phyloP scores from a whole-genome alignment of 257 asterid genomes.

The Oldenlandia corymbosa region DNA sequence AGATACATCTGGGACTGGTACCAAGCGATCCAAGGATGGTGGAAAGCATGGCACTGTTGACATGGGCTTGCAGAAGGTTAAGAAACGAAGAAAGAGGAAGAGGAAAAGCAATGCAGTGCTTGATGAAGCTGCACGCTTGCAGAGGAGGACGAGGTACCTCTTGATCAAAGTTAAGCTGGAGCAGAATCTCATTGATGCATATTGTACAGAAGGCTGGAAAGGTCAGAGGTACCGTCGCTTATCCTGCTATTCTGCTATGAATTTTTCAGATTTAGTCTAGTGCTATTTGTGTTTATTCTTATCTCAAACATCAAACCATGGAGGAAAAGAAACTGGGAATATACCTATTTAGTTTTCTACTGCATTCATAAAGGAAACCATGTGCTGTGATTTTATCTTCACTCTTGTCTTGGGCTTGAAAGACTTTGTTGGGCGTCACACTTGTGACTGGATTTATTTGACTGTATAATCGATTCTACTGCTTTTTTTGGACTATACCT shows the following conservation, averaged over 20 bases:
- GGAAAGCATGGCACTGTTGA: conserved; percentile 27
- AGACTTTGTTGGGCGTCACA: not conserved
- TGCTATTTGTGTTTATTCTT: not conserved
- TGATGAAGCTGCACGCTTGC: conserved; percentile 83
- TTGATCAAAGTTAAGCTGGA: conserved; percentile 81
- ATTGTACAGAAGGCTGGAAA: conserved; percentile 95
- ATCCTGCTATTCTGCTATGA: conserved; percentile 4
- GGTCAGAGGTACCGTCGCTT: conserved; percentile 83
- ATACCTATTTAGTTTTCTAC: not conserved
- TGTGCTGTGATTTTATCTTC: not conserved
- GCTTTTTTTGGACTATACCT: not conserved
- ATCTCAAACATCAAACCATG: not conserved
- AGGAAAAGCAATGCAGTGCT: conserved; percentile 44
- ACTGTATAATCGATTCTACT: not conserved
- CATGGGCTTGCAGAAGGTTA: conserved; percentile 29
- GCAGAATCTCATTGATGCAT: conserved; percentile 96
- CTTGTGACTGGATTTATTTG: too few species aligned
- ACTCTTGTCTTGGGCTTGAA: not conserved
- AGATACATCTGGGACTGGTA: conserved; percentile 19
- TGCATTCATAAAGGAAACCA: not conserved
- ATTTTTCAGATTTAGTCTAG: not conserved
- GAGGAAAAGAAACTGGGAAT: not conserved
- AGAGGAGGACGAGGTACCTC: conserved; percentile 82
- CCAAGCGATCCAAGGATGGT: conserved; percentile 19
- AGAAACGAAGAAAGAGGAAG: conserved; percentile 47